A percentile compares a stretch with the other conserved stretches of the same genome.
Conservation (phyloP, 257 asterid genomes). For the Capsicum chinense region DNA sequence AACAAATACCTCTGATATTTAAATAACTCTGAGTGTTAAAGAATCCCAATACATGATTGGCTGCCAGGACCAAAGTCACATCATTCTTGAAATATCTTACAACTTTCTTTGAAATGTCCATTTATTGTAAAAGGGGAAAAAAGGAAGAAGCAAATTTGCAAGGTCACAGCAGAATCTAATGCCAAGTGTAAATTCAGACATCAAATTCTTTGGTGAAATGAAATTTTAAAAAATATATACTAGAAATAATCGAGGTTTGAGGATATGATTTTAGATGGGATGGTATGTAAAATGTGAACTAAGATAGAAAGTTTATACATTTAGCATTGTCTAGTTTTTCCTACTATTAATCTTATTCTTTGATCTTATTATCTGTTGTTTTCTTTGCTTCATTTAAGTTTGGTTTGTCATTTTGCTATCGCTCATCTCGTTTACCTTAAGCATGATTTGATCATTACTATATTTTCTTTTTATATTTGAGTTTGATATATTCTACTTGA, state of each 20-base stretch:
- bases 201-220: neutral
- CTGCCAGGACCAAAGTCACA: neutral
- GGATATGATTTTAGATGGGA: neutral
- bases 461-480: neutral
- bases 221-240: neutral
- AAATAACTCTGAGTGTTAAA: too few species aligned
- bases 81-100: constrained; percentile 10
- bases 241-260: neutral
- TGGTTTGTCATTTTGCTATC: neutral
- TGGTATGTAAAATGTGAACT: neutral
- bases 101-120: neutral
- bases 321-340: neutral
- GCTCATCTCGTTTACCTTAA: neutral
- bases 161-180: neutral
- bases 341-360: neutral
- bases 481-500: neutral
- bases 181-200: neutral
- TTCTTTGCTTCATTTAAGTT: neutral
- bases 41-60: neutral
- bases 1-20: constrained; percentile 8
- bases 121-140: neutral
- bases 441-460: neutral
- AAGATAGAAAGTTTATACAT: neutral
- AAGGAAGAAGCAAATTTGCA: neutral
- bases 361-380: neutral